phyloP scores from a whole-genome alignment of 2,329 filamentous ascomycete species.

The Phyllosticta citrichinensis region DNA sequence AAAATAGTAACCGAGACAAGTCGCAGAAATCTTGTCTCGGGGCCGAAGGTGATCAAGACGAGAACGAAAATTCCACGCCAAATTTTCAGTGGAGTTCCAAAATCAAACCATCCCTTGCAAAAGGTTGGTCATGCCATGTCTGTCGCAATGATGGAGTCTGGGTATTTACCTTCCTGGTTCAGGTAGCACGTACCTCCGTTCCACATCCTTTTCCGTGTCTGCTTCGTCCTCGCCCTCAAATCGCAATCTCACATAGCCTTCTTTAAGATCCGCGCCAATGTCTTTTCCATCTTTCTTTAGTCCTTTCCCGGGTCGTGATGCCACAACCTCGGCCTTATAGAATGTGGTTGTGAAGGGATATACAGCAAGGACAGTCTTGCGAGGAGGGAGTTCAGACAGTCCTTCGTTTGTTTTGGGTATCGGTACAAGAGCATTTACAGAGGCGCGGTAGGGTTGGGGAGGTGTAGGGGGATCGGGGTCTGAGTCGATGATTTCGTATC shows the following conservation, averaged over 20 bases:
- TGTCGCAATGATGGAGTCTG: background rate
- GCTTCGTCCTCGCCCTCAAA: conserved; percentile 41
- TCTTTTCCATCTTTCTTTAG: conserved; percentile 19
- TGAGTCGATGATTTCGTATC: conserved; percentile 42
- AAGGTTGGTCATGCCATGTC: background rate
- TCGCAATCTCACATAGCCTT: conserved; percentile 32
- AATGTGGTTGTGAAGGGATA: conserved; percentile 45
- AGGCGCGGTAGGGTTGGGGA: conserved; percentile 33
- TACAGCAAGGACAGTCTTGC: conserved; percentile 38
- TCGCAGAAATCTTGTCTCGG: too few species aligned
- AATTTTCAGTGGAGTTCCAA: too few species aligned
- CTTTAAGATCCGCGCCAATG: conserved; percentile 10
- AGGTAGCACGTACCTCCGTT: conserved; percentile 40
- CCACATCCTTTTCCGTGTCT: conserved; percentile 37
- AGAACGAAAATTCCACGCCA: background rate
- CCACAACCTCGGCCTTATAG: conserved; percentile 41
- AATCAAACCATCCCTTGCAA: too few species aligned
- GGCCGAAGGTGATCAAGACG: background rate
- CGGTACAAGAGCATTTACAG: conserved; percentile 35
- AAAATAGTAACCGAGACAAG: too few species aligned
- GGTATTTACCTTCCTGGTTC: conserved; percentile 16
- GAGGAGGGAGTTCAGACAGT: conserved; percentile 31
- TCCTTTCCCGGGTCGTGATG: conserved; percentile 30
- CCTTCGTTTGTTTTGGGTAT: conserved; percentile 32
- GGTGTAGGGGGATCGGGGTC: conserved; percentile 34